Conservation (phyloP, 2,329 filamentous ascomycete species). For the Lasiodiplodia hormozganensis region DNA sequence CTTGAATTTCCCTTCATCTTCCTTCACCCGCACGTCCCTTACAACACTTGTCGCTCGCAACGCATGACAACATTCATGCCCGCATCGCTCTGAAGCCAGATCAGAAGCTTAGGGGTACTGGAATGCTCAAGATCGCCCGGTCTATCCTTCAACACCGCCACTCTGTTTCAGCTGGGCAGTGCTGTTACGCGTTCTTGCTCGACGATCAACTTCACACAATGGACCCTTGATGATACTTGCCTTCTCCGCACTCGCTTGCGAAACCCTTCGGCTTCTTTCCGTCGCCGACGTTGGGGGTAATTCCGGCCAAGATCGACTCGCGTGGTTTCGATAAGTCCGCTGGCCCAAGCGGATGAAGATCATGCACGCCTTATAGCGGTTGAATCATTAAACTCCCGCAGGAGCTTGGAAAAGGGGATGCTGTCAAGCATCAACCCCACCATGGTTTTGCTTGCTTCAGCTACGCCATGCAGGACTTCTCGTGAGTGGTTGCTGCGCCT, state of each 20-base stretch:
- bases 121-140: not conserved
- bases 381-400: constrained; percentile 18
- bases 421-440: not conserved
- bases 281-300: not conserved
- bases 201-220: constrained; percentile 8
- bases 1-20: not conserved
- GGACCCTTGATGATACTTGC: constrained; percentile 9
- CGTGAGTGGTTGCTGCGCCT: not conserved
- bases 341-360: constrained; percentile 23
- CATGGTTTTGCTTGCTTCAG: not conserved
- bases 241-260: constrained; percentile 9
- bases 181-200: constrained; percentile 11
- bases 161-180: not conserved
- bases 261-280: not conserved
- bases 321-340: constrained; percentile 8
- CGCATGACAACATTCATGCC: too few species aligned
- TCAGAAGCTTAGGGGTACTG: not conserved
- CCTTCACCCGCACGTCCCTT: not conserved
- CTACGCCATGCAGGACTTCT: not conserved
- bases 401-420: constrained; percentile 7
- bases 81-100: too few species aligned
- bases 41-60: too few species aligned
- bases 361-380: constrained; percentile 19
- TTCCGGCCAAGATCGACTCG: constrained; percentile 16
- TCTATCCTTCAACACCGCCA: not conserved